Percentiles rank a stretch among this genome's conserved stretches.
Conservation (phyloP, 2,329 filamentous ascomycete genomes). For the Sporothrix euskadiensis region DNA sequence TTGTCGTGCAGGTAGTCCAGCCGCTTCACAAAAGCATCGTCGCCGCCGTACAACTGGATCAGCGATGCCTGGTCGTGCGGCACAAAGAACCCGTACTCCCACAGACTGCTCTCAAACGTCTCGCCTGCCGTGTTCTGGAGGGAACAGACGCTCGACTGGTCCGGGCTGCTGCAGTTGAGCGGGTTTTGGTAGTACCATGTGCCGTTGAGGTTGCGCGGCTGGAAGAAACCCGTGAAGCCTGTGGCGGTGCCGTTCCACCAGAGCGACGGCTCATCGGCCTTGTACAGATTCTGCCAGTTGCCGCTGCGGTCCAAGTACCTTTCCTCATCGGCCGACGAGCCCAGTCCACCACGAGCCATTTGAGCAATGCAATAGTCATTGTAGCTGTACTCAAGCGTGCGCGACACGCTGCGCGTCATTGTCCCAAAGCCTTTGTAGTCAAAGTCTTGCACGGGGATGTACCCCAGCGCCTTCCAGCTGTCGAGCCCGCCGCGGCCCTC, state of each 20-base stretch:
- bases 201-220: slow-evolving; percentile 65
- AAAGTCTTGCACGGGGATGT: slow-evolving; percentile 69
- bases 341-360: slow-evolving; percentile 57
- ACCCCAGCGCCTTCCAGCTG: slow-evolving; percentile 70
- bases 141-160: slow-evolving; percentile 57
- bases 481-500: slow-evolving; percentile 69
- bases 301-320: slow-evolving; percentile 61
- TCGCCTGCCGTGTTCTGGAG: slow-evolving; percentile 63
- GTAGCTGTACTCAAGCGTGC: slow-evolving; percentile 77
- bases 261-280: slow-evolving; percentile 56
- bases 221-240: slow-evolving; percentile 69
- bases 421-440: slow-evolving; percentile 67
- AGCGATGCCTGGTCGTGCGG: slow-evolving; percentile 57
- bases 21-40: slow-evolving; percentile 56
- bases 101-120: slow-evolving; percentile 70
- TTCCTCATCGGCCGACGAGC: slow-evolving; percentile 54
- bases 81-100: slow-evolving; percentile 71
- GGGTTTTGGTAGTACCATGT: slow-evolving; percentile 71
- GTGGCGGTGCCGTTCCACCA: slow-evolving; percentile 59
- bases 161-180: slow-evolving; percentile 58
- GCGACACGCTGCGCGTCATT: slow-evolving; percentile 68
- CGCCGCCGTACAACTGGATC: slow-evolving; percentile 61
- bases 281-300: slow-evolving; percentile 70
- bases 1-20: slow-evolving; percentile 66
- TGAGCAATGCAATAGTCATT: slow-evolving; percentile 70